These are phyloP conservation scores for Eucalyptus brandiana DNA, from an alignment of 345 rosid species.

Conservation along the genomic window DNA sequence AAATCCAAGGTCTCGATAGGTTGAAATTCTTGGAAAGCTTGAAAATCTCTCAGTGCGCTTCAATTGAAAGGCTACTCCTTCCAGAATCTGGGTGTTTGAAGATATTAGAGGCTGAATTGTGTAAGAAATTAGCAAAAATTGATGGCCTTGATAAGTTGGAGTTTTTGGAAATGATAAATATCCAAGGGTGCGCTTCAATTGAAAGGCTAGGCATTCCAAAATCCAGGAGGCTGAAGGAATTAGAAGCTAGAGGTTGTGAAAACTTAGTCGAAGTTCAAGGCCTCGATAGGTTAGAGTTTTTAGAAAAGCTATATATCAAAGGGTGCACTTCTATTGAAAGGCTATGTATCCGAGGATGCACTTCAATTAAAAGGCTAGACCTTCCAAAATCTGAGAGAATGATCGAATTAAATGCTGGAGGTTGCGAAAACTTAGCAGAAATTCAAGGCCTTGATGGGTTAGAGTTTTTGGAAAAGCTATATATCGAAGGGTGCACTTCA, in stretches of 20 bases:
- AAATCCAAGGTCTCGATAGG: fast-evolving
- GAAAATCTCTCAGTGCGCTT: background rate
- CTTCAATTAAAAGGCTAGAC: background rate
- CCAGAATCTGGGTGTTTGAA: background rate
- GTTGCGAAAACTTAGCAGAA: fast-evolving
- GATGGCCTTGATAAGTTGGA: fast-evolving
- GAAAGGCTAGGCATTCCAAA: background rate
- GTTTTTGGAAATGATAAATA: background rate
- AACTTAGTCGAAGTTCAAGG: background rate
- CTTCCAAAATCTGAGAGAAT: background rate
- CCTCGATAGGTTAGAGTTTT: background rate
- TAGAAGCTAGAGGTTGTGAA: background rate
- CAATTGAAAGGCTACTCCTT: background rate
- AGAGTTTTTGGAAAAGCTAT: background rate
- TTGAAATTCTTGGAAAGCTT: background rate
- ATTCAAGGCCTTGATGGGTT: background rate
- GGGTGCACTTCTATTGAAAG: background rate
- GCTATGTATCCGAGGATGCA: background rate
- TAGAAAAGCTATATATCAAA: background rate
- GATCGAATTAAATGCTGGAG: background rate
- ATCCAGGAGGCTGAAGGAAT: background rate
- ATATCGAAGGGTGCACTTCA: background rate
- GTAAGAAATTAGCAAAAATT: background rate
- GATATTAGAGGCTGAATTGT: background rate
- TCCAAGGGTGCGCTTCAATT: fast-evolving